Percentiles rank a stretch among this genome's conserved stretches.
Evolutionary conservation across 2,329 filamentous ascomycete species (phyloP).

Genomic region (Zopfia rhizophila): DNA sequence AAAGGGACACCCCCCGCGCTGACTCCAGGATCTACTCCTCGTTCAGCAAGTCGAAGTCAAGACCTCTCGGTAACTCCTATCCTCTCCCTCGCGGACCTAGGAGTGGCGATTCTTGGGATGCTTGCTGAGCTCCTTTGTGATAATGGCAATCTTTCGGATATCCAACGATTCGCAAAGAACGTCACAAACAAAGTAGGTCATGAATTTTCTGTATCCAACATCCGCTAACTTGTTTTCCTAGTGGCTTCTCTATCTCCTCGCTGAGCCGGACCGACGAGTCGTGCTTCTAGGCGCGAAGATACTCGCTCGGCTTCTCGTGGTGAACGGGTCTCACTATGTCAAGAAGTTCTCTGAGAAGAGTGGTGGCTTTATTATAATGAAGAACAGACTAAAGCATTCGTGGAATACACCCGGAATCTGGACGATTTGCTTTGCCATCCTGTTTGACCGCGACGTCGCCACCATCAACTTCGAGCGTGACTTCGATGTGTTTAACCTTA

Average conservation of each 20-base stretch:
- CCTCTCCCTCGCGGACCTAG: conserved; percentile 74
- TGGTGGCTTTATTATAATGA: conserved; percentile 88
- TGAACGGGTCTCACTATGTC: conserved; percentile 82
- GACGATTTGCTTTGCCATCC: conserved; percentile 86
- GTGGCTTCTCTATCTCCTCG: conserved; percentile 92
- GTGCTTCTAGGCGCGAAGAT: conserved; percentile 85
- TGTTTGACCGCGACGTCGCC: conserved; percentile 86
- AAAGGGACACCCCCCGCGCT: conserved; percentile 38
- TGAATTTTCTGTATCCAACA: conserved; percentile 39
- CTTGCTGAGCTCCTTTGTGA: conserved; percentile 83
- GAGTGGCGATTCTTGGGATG: conserved; percentile 78
- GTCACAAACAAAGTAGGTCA: conserved; percentile 87
- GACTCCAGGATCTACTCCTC: conserved; percentile 41
- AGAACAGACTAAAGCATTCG: conserved; percentile 82
- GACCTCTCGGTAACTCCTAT: conserved; percentile 26
- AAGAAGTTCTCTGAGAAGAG: conserved; percentile 87
- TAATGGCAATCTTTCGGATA: conserved; percentile 71
- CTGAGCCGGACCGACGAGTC: conserved; percentile 84
- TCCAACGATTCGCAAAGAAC: conserved; percentile 89
- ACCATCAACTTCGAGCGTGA: conserved; percentile 76
- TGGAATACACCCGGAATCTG: conserved; percentile 88
- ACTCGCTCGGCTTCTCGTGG: conserved; percentile 82
- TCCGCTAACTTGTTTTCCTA: no score
- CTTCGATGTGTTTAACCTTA: conserved; percentile 78
- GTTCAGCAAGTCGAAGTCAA: conserved; percentile 44